Evolutionary conservation across 108 stramenopile genomes (phyloP), one percentile per base, ranked within the genome.

Genomic region (Discostella stelligeroides): DNA sequence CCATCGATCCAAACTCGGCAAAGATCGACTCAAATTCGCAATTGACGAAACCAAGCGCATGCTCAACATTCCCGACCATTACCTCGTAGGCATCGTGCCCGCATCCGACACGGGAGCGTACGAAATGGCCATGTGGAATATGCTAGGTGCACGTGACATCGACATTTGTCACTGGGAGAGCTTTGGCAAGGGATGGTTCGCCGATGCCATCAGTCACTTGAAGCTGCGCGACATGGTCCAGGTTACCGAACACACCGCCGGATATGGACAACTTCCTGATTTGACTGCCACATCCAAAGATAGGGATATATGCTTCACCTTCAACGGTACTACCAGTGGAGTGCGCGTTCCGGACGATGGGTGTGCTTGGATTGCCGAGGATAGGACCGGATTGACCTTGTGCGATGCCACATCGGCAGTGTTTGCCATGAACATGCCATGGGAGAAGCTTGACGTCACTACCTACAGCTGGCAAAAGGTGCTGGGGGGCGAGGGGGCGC

Each of bases 121-220:
- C 77, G 99, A 99, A 89, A 99, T 99, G 99, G 99, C 99, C 73
- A 99, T 99, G 99, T 99, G 99, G 99, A 96, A 87, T 80, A 93
- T 99, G 85, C 85, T 99, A 34, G 99, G 99, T 24, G 84, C 70
- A 18, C 73, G 88, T 15, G 96, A 98, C 69, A 87, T 99, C 47
- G 99, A 99, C 76, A 75, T 96, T 60, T 97, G 94, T 80, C 91
- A 98, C 80, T 99, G 98, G 98, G 99, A 99, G 82, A 92, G 90
- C 43, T 99, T 99, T 68, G 99, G 98, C 34, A 98, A 96, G 88
- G 96, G 96, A 48, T 98, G 98, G 98, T 89, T 88, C 66, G 87
- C 76, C 1, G 99, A 99, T 70, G 97, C 96, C 45, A 78, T 90
- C 7, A 84, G 69, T 37, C 97, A 99, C 71, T 81, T 99, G 64